These are phyloP conservation scores for Botrytis sinoallii DNA, from an alignment of 2,329 filamentous ascomycete genomes.

Conservation along the genomic window DNA sequence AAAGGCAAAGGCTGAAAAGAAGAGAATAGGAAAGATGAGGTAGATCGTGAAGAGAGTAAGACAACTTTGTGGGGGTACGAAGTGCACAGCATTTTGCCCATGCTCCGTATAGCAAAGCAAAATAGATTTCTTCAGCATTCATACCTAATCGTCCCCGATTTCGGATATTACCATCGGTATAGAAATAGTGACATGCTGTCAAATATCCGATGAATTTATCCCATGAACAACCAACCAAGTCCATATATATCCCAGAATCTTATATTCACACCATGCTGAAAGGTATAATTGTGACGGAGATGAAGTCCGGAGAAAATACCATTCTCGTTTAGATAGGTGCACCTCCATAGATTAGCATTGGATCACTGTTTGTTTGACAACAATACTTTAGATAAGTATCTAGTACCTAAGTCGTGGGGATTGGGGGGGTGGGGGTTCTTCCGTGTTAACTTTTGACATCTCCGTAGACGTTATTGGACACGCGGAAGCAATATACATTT, in stretches of 20 bases:
- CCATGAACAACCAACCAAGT: not conserved
- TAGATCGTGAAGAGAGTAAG: conserved; percentile 6
- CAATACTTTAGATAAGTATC: not conserved
- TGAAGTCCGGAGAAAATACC: not conserved
- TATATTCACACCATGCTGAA: not conserved
- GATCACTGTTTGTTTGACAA: not conserved
- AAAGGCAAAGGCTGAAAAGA: not conserved
- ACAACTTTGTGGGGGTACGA: conserved; percentile 5
- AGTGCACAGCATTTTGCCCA: not conserved
- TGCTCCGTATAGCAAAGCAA: not conserved
- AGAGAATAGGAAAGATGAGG: not conserved
- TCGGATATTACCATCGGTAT: not conserved
- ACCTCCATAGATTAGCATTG: not conserved
- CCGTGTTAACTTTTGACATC: not conserved
- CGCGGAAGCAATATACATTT: not conserved
- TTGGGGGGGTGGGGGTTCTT: not conserved
- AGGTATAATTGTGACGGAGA: conserved; percentile 1
- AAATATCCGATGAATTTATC: not conserved
- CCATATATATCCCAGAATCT: not conserved
- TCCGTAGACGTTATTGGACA: not conserved
- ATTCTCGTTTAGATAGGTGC: not conserved
- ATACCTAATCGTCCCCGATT: not conserved
- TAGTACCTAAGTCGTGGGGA: not conserved
- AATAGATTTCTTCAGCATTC: not conserved
- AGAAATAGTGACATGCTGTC: not conserved